Evolutionary conservation across 2,329 filamentous ascomycete genomes (phyloP).

Genomic region (Plectosphaerella plurivora): DNA sequence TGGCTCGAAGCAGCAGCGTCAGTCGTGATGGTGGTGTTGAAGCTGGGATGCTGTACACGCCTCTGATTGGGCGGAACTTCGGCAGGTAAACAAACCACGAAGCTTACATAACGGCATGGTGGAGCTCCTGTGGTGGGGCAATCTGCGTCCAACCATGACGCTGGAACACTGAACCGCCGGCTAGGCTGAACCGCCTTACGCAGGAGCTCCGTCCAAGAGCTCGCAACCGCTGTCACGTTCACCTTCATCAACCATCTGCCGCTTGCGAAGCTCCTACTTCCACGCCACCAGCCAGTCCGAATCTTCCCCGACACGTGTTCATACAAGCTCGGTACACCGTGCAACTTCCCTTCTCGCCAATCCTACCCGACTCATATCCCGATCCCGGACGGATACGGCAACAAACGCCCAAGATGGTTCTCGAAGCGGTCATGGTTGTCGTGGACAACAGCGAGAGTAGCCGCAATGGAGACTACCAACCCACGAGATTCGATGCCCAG

Average conservation of each 20-base stretch:
- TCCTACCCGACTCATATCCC: neutral
- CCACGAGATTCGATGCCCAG: constrained; percentile 94
- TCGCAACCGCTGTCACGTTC: neutral
- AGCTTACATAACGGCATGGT: constrained; percentile 2
- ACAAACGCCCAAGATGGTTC: constrained; percentile 71
- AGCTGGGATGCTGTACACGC: constrained; percentile 26
- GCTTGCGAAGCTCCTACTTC: constrained; percentile 9
- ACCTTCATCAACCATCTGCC: constrained; percentile 4
- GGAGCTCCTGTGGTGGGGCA: neutral
- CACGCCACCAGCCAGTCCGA: constrained; percentile 4
- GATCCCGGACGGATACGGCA: neutral
- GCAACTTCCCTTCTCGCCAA: neutral
- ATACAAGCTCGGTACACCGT: too few relatives aligned
- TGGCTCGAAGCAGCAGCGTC: too few relatives aligned
- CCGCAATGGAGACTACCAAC: constrained; percentile 89
- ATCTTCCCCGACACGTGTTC: neutral
- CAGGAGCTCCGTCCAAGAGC: constrained; percentile 11
- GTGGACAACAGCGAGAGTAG: constrained; percentile 99
- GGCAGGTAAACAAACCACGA: constrained; percentile 17
- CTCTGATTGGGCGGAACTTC: constrained; percentile 14
- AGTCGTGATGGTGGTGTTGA: constrained; percentile 1
- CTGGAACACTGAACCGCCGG: constrained; percentile 1
- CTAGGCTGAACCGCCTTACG: constrained; percentile 46
- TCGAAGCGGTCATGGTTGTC: constrained; percentile 99
- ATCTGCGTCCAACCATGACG: constrained; percentile 2